Conservation (phyloP, 139 green algal genomes). For the Tetradesmus obliquus region DNA sequence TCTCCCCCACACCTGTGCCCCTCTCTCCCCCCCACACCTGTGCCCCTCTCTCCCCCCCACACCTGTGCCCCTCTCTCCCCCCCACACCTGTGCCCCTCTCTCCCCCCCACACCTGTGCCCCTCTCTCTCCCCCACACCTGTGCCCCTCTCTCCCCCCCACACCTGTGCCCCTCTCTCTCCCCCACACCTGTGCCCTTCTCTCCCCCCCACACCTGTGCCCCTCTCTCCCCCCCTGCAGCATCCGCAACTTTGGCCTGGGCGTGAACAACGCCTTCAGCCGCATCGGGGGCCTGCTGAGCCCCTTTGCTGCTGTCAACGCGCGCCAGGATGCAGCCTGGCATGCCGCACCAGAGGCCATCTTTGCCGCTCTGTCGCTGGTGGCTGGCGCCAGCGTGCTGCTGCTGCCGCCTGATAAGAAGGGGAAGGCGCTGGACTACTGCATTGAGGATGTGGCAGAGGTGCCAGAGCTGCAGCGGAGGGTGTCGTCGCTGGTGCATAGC, state of each 20-base stretch:
- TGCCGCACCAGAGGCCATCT: conserved; percentile 28
- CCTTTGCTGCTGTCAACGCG: conserved; percentile 56
- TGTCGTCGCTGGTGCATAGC: not conserved
- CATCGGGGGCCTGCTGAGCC: conserved; percentile 74
- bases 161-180: no score
- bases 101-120: no score
- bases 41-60: no score
- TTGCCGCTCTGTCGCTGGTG: conserved; percentile 35
- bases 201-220: no score
- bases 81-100: no score
- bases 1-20: no score
- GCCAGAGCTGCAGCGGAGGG: not conserved
- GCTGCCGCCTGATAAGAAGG: conserved; percentile 27
- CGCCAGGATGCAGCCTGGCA: not conserved
- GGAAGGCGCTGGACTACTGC: not conserved
- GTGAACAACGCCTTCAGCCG: conserved; percentile 74
- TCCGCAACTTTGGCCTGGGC: conserved; percentile 77
- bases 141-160: no score
- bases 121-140: no score
- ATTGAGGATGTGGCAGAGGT: conserved; percentile 13
- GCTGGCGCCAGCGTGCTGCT: conserved; percentile 1
- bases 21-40: no score
- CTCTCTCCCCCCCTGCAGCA: not conserved
- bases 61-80: no score
- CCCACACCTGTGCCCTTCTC: no score